Evolutionary conservation across 805 yeast species (phyloP), one percentile per base, ranked within the genome.

Genomic region (Torulaspora quercuum): DNA sequence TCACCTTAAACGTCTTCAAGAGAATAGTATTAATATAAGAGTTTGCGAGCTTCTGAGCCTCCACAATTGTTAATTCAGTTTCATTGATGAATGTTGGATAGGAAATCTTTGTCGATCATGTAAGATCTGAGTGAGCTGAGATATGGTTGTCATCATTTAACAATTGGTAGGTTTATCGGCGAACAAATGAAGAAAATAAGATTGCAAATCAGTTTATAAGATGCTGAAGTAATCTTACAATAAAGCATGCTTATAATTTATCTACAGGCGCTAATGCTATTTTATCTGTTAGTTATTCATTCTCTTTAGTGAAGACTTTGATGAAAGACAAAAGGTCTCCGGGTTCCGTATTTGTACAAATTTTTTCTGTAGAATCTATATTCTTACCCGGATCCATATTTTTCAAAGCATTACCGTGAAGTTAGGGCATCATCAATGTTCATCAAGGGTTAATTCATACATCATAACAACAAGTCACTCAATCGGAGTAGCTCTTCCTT

Each of bases 71-170:
- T 39, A 22, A 21, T 40, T 59, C 64, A 57, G 64, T 30, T 42
- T 46, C 40, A 33, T 58, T 61, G 66, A 62, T 64, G 67, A 64
- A 62, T 63, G 68, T 64, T 64, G 65, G 65, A 62, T 58, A 60
- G 63, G 57, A 55, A 52, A 34, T 46, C 29, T 48, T 58, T 64
- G 51, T 64, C 68, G 59, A 63, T 63, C 63, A 56, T 51, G 41
- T 32, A 43, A 39, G 52, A 53, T 64, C 67, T 63, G 68, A 64
- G 68, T 63, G 68, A 64, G 68, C 68, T 64, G 68, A 64, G 68
- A 56, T 41, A 52, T 29, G 43, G 52, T 53, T 64, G 49, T 63
- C 67, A 63, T 63, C 67, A 64, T 55, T 47, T 45, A 55, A 48
- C 41, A 37, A 36, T 21, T 29, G 29, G 20, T 12, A 30, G 25